These are phyloP conservation scores for Stellera chamaejasme DNA, from an alignment of 345 rosid species.

Conservation along the genomic window DNA sequence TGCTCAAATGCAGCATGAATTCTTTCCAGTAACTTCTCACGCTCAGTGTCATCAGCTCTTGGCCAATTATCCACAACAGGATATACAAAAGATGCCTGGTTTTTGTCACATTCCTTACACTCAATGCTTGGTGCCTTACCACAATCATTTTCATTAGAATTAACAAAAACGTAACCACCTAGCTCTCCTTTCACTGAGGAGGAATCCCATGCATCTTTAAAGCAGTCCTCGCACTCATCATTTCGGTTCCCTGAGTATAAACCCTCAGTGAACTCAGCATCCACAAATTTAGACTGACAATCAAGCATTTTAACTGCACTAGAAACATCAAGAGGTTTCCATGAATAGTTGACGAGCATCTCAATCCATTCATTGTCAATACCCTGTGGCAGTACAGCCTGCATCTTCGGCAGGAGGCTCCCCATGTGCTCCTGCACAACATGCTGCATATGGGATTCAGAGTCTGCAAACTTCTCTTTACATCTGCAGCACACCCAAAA, in stretches of 20 bases:
- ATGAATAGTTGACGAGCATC: constrained; percentile 57
- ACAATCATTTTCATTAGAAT: constrained; percentile 20
- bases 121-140: constrained; percentile 22
- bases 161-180: constrained; percentile 31
- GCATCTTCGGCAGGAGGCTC: constrained; percentile 63
- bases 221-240: constrained; percentile 54
- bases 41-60: constrained; percentile 55
- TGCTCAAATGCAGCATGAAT: constrained; percentile 54
- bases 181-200: constrained; percentile 52
- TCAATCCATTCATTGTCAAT: constrained; percentile 61
- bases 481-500: constrained; percentile 82
- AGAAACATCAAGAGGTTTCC: constrained; percentile 86
- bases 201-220: constrained; percentile 81
- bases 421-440: constrained; percentile 73
- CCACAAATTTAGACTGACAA: constrained; percentile 34
- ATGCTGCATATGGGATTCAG: constrained; percentile 73
- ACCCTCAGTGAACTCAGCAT: constrained; percentile 29
- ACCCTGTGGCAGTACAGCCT: constrained; percentile 65
- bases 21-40: constrained; percentile 72
- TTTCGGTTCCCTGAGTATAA: constrained; percentile 25
- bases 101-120: constrained; percentile 34
- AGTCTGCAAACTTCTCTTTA: constrained; percentile 45
- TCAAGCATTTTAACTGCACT: constrained; percentile 51
- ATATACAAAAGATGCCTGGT: constrained; percentile 23
- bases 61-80: constrained; percentile 61